Percentiles rank a stretch among this genome's conserved stretches.
Conservation (phyloP, 352 stramenopile species). For the Halophytophthora batemanensis region DNA sequence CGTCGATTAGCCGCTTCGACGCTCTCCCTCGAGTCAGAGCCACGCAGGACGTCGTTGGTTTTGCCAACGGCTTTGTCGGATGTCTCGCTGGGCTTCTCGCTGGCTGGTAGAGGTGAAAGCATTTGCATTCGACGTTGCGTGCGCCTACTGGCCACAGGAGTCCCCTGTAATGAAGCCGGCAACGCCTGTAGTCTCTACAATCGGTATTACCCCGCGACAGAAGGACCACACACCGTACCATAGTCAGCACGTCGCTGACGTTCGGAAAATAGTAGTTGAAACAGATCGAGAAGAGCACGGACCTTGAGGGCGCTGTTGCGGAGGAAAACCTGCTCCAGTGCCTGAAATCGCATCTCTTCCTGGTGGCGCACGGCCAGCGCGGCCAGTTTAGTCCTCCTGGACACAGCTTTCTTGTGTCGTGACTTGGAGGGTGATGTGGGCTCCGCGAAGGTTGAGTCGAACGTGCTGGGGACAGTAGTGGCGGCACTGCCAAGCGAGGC, state of each 20-base stretch:
- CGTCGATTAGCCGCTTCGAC: constrained; percentile 11
- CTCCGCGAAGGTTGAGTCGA: too few species aligned
- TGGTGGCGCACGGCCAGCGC: constrained; percentile 45
- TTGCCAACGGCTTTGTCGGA: neutral
- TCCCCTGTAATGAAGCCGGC: constrained; percentile 13
- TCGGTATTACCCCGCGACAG: too few species aligned
- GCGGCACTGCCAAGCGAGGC: neutral
- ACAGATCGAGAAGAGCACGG: constrained; percentile 1
- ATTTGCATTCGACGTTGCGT: constrained; percentile 15
- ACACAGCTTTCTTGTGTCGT: constrained; percentile 21
- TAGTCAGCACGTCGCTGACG: too few species aligned
- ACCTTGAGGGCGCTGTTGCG: constrained; percentile 44
- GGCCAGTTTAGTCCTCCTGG: constrained; percentile 51
- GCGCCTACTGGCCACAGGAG: constrained; percentile 9
- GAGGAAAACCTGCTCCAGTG: constrained; percentile 52
- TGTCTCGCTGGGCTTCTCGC: too few species aligned
- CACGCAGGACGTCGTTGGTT: constrained; percentile 9
- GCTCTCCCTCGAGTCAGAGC: constrained; percentile 15
- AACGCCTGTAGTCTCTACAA: constrained; percentile 17
- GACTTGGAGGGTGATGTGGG: too few species aligned
- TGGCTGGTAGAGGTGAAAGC: constrained; percentile 9
- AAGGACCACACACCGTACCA: too few species aligned
- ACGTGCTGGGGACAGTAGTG: too few species aligned
- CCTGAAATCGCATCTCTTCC: constrained; percentile 57
- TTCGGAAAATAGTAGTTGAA: too few species aligned